Evolutionary conservation across 148 eudicot genomes (phyloP).

Genomic region (Diospyros kaki): DNA sequence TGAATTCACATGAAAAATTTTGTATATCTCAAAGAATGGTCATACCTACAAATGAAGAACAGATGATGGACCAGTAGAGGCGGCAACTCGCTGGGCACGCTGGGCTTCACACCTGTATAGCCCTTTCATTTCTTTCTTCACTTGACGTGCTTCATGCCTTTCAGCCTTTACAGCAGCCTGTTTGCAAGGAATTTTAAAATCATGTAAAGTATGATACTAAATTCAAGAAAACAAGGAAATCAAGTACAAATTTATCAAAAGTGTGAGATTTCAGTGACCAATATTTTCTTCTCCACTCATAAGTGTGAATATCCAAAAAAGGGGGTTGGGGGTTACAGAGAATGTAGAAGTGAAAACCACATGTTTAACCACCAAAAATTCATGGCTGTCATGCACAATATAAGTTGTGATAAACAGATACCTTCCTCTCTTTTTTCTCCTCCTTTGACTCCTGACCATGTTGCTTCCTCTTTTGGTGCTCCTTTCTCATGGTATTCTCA

Average conservation of each 20-base stretch:
- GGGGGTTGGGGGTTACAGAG: too few species aligned
- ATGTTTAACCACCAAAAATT: too few species aligned
- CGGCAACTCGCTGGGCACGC: conserved; percentile 90
- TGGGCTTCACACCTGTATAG: conserved; percentile 64
- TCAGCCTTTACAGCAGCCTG: conserved; percentile 89
- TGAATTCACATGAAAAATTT: not conserved
- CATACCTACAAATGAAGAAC: conserved; percentile 65
- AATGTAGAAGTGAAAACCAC: too few species aligned
- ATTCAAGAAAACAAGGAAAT: not conserved
- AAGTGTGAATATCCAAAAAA: not conserved
- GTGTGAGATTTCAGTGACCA: not conserved
- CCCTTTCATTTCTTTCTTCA: conserved; percentile 77
- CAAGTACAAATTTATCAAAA: not conserved
- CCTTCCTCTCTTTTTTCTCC: conserved; percentile 98
- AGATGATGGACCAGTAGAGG: conserved; percentile 83
- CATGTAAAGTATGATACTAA: not conserved
- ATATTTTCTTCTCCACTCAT: not conserved
- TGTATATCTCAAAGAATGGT: not conserved
- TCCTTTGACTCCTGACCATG: conserved; percentile 84
- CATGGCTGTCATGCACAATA: not conserved
- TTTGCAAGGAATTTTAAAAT: conserved; percentile 13
- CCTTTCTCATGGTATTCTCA: conserved; percentile 26
- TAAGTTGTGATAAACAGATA: conserved; percentile 15
- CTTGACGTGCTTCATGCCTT: conserved; percentile 73
- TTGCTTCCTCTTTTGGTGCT: conserved; percentile 49